phyloP scores from a whole-genome alignment of 345 rosid genomes.

The Eucalyptus grandis region DNA sequence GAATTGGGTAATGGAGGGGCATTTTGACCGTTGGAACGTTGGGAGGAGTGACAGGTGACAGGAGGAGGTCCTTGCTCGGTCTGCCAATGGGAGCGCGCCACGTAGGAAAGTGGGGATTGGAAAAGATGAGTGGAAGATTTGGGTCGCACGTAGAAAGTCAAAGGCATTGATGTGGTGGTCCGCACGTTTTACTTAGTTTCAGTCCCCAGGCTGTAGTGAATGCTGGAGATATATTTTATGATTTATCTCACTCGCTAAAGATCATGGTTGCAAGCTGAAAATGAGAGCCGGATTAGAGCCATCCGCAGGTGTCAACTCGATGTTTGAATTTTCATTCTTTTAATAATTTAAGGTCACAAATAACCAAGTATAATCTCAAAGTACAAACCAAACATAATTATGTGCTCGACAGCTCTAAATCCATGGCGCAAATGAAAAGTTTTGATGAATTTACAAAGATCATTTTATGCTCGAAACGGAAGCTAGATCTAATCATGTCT shows the following conservation, averaged over 20 bases:
- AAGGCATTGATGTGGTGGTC: neutral
- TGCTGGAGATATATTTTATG: no score
- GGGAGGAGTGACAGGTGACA: neutral
- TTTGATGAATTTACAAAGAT: neutral
- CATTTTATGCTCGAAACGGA: accelerated
- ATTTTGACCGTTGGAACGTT: neutral
- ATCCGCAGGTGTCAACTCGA: neutral
- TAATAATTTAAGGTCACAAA: neutral
- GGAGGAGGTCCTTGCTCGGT: neutral
- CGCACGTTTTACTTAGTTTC: neutral
- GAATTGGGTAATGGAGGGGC: neutral
- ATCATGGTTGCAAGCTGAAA: neutral
- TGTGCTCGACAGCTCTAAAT: accelerated
- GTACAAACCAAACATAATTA: neutral
- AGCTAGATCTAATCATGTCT: neutral
- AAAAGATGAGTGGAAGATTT: neutral
- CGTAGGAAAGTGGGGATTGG: neutral
- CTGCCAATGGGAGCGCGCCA: neutral
- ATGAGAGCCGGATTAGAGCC: neutral
- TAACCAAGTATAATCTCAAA: neutral
- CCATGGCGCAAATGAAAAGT: accelerated
- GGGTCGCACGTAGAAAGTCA: neutral
- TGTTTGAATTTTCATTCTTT: neutral
- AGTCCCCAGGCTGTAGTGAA: neutral
- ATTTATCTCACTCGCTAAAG: neutral